A percentile compares a stretch with the other conserved stretches of the same genome.
These are phyloP conservation scores for Bjerkandera adusta DNA, from an alignment of 1,284 basidiomycete species.

Conservation along the genomic window DNA sequence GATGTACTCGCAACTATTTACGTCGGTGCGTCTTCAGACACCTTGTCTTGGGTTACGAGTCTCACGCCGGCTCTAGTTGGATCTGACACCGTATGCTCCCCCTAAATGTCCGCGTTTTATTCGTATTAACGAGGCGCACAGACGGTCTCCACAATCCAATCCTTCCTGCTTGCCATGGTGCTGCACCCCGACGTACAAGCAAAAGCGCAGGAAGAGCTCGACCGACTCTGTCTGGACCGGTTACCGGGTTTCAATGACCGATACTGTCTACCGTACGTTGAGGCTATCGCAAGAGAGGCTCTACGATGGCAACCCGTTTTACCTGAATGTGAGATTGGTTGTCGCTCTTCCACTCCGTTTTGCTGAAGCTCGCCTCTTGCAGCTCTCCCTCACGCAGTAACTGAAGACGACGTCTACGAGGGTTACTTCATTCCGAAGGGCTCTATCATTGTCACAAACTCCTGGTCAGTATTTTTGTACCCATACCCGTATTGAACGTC, in stretches of 20 bases:
- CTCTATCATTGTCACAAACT: slow-evolving; percentile 21
- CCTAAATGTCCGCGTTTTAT: too few relatives aligned
- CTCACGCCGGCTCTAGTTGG: too few relatives aligned
- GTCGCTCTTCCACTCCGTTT: too few relatives aligned
- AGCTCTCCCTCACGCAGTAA: slow-evolving; percentile 16
- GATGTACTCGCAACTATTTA: too few relatives aligned
- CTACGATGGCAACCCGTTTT: slow-evolving; percentile 3
- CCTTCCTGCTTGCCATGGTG: slow-evolving; percentile 5
- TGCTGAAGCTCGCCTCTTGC: too few relatives aligned
- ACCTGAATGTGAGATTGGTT: too few relatives aligned
- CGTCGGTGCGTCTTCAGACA: too few relatives aligned
- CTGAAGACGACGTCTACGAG: slow-evolving; percentile 17
- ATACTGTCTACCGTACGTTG: background rate
- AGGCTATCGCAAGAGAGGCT: slow-evolving; percentile 1
- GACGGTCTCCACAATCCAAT: background rate
- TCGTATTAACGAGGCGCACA: too few relatives aligned
- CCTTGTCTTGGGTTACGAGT: too few relatives aligned
- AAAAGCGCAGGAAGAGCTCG: slow-evolving; percentile 5
- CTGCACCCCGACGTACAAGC: background rate
- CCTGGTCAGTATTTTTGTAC: background rate
- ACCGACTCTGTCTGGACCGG: background rate
- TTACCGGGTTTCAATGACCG: background rate
- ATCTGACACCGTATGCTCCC: background rate
- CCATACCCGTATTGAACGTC: too few relatives aligned
- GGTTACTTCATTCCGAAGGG: slow-evolving; percentile 26